Evolutionary conservation across 345 rosid species (phyloP).

Genomic region (Eucalyptus shirleyi): DNA sequence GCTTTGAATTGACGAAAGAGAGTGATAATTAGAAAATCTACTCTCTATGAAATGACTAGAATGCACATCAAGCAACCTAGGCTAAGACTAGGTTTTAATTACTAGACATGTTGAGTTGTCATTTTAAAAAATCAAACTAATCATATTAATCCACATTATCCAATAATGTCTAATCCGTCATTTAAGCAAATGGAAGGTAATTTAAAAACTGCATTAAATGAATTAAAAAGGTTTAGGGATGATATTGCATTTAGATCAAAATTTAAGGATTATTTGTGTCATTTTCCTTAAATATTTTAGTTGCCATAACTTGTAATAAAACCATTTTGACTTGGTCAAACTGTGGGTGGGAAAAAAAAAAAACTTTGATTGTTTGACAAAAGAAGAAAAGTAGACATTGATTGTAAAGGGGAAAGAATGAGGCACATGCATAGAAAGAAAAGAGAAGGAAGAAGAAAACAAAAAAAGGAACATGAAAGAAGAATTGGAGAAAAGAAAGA

Average conservation of each 20-base stretch:
- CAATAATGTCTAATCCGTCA: background rate
- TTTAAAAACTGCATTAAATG: rapidly evolving
- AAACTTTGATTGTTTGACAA: background rate
- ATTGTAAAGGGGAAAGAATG: background rate
- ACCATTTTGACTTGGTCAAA: background rate
- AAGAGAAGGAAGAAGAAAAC: background rate
- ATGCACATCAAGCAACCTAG: background rate
- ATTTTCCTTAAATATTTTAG: background rate
- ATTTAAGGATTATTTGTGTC: background rate
- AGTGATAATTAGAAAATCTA: background rate
- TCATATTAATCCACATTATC: background rate
- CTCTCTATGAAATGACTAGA: background rate
- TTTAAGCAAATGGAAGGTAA: background rate
- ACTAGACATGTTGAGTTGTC: background rate
- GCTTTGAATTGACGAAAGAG: background rate
- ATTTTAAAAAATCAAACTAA: background rate
- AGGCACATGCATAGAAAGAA: background rate
- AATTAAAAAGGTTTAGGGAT: background rate
- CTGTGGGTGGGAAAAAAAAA: background rate
- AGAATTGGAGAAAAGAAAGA: background rate
- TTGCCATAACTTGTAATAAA: background rate
- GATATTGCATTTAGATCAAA: background rate
- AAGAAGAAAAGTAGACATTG: background rate
- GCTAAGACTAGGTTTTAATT: background rate
- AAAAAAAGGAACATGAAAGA: background rate